Base-by-base conservation (phyloP, 371 early-diverging fungal genomes). In the Amoeboradix gromovi region DNA sequence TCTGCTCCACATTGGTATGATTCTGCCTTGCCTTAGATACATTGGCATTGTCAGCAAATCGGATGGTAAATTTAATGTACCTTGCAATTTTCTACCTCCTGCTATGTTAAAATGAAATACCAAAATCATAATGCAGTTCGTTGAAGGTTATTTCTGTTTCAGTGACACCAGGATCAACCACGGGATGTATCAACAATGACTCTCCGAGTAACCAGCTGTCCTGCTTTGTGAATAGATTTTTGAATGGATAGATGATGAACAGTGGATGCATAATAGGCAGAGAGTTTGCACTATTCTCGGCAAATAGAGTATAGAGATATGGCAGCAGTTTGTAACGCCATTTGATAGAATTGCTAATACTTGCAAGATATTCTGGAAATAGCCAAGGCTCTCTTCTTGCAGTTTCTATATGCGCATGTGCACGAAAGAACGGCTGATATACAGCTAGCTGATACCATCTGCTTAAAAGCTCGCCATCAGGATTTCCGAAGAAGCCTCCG, bases 361-460 rank as follows among this genome's bases (percentile, higher is more conserved):
- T 79, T 0, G 74, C 70, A 5, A 85, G 85, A 71, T 84, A 83
- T 1, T 84, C 85, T 68, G 89, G 89, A 75, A 88, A 84, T 30
- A 94, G 74, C 87, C 93, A 97, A 5, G 97, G 95, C 74, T 95
- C 95, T 31, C 94, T 84, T 28, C 97, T 86, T 77, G 90, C 90
- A 72, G 93, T 89, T 76, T 87, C 90, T 71, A 91, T 86, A 75
- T 91, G 90, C 1, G 91, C 90, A 77, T 92, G 93, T 0, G 82
- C 93, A 70, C 93, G 84, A 82, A 89, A 87, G 78, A 92, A 92
- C 1, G 93, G 93, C 70, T 91, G 89, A 77, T 85, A 87, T 1
- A 84, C 83, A 31, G 80, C 93, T n/a, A 85, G 78, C 77, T 91
- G 91, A 73, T 89, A 91, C 93, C 93, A 92, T 5, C 93, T 86